Evolutionary conservation across 2,329 filamentous ascomycete genomes (phyloP).

Genomic region (Taxawa tesnikishii): DNA sequence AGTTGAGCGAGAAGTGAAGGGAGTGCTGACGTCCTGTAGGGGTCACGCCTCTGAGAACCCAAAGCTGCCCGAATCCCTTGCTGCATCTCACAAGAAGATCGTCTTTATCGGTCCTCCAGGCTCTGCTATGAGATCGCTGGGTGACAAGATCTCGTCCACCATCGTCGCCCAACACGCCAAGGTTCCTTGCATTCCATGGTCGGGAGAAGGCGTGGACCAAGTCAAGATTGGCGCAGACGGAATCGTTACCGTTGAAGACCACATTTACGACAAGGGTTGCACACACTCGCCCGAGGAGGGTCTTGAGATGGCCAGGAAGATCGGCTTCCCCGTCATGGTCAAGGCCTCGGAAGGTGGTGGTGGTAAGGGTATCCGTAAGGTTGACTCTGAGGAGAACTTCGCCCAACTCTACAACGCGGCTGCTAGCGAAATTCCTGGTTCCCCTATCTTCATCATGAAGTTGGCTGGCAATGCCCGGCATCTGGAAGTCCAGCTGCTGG

Average conservation of each 20-base stretch:
- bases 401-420: slow-evolving; percentile 84
- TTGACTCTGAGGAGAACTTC: slow-evolving; percentile 73
- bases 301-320: slow-evolving; percentile 71
- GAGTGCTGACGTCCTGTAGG: slow-evolving; percentile 35
- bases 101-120: slow-evolving; percentile 97
- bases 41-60: slow-evolving; percentile 98
- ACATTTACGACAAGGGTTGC: slow-evolving; percentile 81
- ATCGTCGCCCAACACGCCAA: slow-evolving; percentile 95
- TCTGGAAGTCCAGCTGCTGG: slow-evolving; percentile 92
- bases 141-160: slow-evolving; percentile 98
- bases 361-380: slow-evolving; percentile 98
- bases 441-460: slow-evolving; percentile 99
- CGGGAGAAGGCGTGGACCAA: slow-evolving; percentile 76
- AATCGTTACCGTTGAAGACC: slow-evolving; percentile 83
- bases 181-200: slow-evolving; percentile 99
- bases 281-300: slow-evolving; percentile 84
- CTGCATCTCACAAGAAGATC: slow-evolving; percentile 94
- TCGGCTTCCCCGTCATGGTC: slow-evolving; percentile 99
- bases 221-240: slow-evolving; percentile 69
- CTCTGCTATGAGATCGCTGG: slow-evolving; percentile 95
- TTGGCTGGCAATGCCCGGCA: slow-evolving; percentile 90
- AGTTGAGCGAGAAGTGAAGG: not conserved
- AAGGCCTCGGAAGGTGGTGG: slow-evolving; percentile 99
- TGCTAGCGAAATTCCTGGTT: slow-evolving; percentile 93
- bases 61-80: slow-evolving; percentile 88